These are phyloP conservation scores for Petunia axillaris DNA, from an alignment of 257 asterid genomes.

Conservation along the genomic window DNA sequence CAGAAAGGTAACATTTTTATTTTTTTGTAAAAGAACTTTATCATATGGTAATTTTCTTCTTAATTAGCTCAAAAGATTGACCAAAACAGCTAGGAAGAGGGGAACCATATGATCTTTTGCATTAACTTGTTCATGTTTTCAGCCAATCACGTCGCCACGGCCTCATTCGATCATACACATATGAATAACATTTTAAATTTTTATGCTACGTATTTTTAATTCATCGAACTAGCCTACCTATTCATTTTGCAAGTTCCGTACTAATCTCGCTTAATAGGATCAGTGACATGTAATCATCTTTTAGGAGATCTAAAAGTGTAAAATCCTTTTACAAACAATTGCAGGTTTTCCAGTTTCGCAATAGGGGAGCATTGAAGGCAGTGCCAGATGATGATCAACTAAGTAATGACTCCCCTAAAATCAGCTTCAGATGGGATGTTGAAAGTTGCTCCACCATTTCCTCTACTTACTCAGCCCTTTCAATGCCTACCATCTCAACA, in stretches of 20 bases:
- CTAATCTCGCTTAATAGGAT: too few relatives aligned
- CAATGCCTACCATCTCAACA: conserved; percentile 21
- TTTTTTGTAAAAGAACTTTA: background rate
- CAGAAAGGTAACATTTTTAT: conserved; percentile 55
- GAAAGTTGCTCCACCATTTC: conserved; percentile 73
- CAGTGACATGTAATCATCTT: too few relatives aligned
- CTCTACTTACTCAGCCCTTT: conserved; percentile 47
- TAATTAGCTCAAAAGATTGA: background rate
- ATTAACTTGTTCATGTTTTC: too few relatives aligned
- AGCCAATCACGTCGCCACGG: too few relatives aligned
- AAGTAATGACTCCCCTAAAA: conserved; percentile 78
- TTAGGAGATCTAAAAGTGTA: too few relatives aligned
- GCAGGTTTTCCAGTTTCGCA: conserved; percentile 65
- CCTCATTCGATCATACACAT: too few relatives aligned
- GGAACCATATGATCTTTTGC: too few relatives aligned
- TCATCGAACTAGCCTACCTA: too few relatives aligned
- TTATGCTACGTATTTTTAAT: too few relatives aligned
- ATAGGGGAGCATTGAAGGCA: conserved; percentile 48
- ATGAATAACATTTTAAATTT: too few relatives aligned
- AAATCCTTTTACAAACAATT: background rate
- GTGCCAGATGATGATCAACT: conserved; percentile 59
- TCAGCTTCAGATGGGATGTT: conserved; percentile 80
- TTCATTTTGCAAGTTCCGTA: too few relatives aligned
- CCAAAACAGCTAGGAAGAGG: background rate
- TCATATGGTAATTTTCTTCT: background rate